Evolutionary conservation across 805 yeast species (phyloP).

Genomic region (Pachysolen tannophilus): DNA sequence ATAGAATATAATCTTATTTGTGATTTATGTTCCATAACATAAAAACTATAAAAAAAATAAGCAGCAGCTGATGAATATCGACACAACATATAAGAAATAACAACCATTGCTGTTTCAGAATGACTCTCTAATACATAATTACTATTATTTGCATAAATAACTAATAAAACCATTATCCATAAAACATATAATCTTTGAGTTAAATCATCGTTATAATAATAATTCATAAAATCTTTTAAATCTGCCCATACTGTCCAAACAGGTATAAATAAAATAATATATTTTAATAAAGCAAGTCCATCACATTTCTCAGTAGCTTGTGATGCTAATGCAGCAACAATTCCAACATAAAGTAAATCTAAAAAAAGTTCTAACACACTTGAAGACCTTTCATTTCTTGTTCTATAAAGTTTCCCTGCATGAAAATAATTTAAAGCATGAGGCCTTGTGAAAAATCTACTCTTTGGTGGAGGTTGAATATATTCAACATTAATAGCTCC

Average conservation of each 20-base stretch:
- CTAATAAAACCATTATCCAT: constrained; percentile 43
- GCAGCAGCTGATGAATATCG: constrained; percentile 29
- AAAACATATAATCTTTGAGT: constrained; percentile 42
- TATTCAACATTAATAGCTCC: constrained; percentile 41
- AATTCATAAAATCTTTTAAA: constrained; percentile 54
- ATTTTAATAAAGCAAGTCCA: constrained; percentile 38
- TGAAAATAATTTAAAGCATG: constrained; percentile 55
- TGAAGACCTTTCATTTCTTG: constrained; percentile 46
- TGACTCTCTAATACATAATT: constrained; percentile 26
- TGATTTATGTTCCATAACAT: constrained; percentile 38
- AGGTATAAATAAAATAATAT: constrained; percentile 44
- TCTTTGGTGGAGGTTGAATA: constrained; percentile 32
- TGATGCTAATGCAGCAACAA: constrained; percentile 51
- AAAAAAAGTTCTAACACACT: constrained; percentile 49
- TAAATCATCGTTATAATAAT: constrained; percentile 53
- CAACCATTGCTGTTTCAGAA: constrained; percentile 31
- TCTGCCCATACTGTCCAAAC: constrained; percentile 64
- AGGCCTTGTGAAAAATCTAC: constrained; percentile 39
- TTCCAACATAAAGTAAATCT: constrained; percentile 58
- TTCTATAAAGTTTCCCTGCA: constrained; percentile 46
- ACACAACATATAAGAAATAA: constrained; percentile 41
- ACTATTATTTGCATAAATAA: constrained; percentile 45
- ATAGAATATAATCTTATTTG: constrained; percentile 37
- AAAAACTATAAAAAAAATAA: constrained; percentile 33
- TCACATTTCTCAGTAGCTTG: constrained; percentile 41